Evolutionary conservation across 139 green algal genomes (phyloP), one percentile per base, ranked within the genome.

Genomic region (Coelastrella sp.): DNA sequence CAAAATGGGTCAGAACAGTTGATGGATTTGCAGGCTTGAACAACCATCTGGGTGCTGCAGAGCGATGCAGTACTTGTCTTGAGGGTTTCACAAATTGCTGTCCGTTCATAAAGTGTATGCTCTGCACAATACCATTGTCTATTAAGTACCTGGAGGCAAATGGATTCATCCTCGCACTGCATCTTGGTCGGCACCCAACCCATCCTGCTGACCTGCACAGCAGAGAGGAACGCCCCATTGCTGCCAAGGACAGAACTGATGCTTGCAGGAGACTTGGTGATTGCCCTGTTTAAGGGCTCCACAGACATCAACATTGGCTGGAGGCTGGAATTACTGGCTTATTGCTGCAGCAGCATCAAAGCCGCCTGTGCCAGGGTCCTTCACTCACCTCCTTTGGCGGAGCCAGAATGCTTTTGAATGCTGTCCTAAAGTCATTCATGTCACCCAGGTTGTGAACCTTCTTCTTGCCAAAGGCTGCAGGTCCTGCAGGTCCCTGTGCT

Each of bases 161-260:
- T 85, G 22, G 58, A 49, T 49, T 57, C 81, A 25, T 78, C 65
- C 8, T 72, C 58, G 65, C 82, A 63, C 35, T 78, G 27, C 20
- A 11, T 49, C 82, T 65, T 88, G 63, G 65, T 88, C 8, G 85
- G 85, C 57, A 65, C 72, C 85, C 85, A 90, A 24, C 85, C 85
- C 73, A 90, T 59, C 22, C 85, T 56, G 57, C n/a, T 81, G 10
- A 88, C 84, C 84, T 88, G 68, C 84, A 88, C 20, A 72, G 63
- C 63, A 72, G 12, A 72, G 12, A 72, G 63, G 12, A 72, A 49
- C 35, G 3, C 35, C 35, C 35, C 35, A 49, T 49, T 1, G 35
- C 35, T 49, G 1, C 35, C 35, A 49, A 49, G 1, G 35, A 49
- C 35, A 49, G 35, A 70, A 70, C 15, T 70, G 63, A 70, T 70